A percentile compares a stretch with the other conserved stretches of the same genome.
phyloP scores from a whole-genome alignment of 163 green algal species.

The Chlorella variabilis region DNA sequence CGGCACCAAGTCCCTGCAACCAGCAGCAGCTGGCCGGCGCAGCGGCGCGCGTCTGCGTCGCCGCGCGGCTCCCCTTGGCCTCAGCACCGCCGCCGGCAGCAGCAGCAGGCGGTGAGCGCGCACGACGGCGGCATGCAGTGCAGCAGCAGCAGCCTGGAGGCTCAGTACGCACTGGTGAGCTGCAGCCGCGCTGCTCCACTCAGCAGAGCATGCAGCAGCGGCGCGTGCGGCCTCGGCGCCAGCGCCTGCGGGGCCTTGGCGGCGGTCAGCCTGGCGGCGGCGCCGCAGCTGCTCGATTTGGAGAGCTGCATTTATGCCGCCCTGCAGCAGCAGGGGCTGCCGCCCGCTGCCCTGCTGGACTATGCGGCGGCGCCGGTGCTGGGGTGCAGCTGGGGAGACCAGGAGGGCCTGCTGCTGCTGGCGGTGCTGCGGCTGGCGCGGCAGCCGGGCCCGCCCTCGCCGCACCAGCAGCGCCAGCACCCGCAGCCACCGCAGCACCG shows the following conservation, averaged over 20 bases:
- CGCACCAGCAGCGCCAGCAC: not conserved
- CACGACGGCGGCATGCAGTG: not conserved
- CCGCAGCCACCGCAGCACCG: not conserved
- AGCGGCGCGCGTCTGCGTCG: not conserved
- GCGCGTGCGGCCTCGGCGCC: too few species aligned
- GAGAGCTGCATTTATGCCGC: conserved; percentile 17
- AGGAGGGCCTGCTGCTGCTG: conserved; percentile 28
- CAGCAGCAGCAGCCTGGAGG: not conserved
- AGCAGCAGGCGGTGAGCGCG: not conserved
- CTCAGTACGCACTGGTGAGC: not conserved
- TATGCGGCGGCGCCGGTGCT: conserved; percentile 23
- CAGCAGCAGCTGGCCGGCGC: not conserved
- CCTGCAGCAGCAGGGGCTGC: conserved; percentile 7
- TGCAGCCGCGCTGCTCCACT: not conserved
- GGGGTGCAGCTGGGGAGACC: not conserved
- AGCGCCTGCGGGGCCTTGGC: not conserved
- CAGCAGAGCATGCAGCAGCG: not conserved
- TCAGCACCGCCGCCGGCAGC: not conserved
- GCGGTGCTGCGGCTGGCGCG: conserved; percentile 24
- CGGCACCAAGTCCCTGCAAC: not conserved
- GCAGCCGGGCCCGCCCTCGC: not conserved
- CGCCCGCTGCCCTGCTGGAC: conserved; percentile 1
- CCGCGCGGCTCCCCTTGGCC: not conserved
- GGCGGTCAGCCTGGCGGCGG: not conserved
- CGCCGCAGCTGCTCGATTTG: not conserved